These are phyloP conservation scores for Phalaenopsis equestris DNA, from an alignment of 106 monocot genomes.

Conservation along the genomic window DNA sequence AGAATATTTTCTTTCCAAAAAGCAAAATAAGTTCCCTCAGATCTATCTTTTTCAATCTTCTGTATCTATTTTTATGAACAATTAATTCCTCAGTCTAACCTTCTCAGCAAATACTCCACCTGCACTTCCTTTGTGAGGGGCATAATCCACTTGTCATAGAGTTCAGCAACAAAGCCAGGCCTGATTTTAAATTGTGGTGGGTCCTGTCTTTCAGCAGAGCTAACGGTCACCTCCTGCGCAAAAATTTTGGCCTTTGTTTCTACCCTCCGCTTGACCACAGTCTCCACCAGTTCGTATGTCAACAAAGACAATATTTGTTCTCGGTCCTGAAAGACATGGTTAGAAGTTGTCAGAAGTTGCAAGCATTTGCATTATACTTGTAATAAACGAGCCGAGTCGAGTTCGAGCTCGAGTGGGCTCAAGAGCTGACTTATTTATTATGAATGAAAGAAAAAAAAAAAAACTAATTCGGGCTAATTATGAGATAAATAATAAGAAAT, in stretches of 20 bases:
- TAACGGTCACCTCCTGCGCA: conserved; percentile 57
- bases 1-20: background rate
- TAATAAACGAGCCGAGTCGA: too few relatives aligned
- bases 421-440: too few relatives aligned
- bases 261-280: conserved; percentile 54
- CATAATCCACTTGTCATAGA: conserved; percentile 89
- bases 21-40: background rate
- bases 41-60: background rate
- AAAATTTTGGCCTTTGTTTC: conserved; percentile 55
- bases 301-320: conserved; percentile 62
- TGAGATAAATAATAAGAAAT: too few relatives aligned
- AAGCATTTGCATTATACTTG: too few relatives aligned
- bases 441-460: too few relatives aligned
- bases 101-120: conserved; percentile 66
- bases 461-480: too few relatives aligned
- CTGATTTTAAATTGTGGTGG: conserved; percentile 59
- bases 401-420: too few relatives aligned
- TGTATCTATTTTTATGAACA: background rate
- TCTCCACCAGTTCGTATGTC: conserved; percentile 76
- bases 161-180: conserved; percentile 58
- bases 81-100: conserved; percentile 49
- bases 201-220: conserved; percentile 2
- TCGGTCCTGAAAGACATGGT: conserved; percentile 35
- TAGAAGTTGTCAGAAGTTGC: background rate
- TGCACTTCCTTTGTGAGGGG: conserved; percentile 91